A percentile compares a stretch with the other conserved stretches of the same genome.
phyloP scores from a whole-genome alignment of 225 moss, liverwort and hornwort genomes.

The Pseudisothecium myosuroides region DNA sequence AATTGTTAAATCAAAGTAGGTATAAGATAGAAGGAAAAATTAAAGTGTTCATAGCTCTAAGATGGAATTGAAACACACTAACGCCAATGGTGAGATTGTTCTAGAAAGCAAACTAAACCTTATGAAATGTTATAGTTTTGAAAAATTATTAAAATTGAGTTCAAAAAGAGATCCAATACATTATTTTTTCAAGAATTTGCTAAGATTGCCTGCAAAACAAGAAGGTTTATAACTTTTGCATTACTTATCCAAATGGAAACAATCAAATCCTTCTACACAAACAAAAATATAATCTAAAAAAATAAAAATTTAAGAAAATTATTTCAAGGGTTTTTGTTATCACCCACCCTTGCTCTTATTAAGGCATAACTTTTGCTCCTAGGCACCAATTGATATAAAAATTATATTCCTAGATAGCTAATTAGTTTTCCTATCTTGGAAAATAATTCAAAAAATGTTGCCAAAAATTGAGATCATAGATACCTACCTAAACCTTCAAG shows the following conservation, averaged over 20 bases:
- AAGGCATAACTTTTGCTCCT: no score
- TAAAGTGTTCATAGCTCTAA: neutral
- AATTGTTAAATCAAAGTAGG: neutral
- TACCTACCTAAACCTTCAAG: no score
- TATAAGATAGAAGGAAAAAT: accelerated
- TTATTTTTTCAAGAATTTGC: neutral
- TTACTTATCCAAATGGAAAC: neutral
- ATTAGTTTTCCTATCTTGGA: no score
- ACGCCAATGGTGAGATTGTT: neutral
- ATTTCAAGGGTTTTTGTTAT: neutral
- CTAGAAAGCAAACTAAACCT: neutral
- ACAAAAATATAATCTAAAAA: neutral
- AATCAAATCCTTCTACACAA: neutral
- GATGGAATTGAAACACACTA: neutral
- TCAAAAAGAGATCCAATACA: neutral
- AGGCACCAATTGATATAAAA: no score
- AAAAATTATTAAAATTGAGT: neutral
- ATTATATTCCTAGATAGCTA: no score
- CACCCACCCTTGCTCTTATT: no score
- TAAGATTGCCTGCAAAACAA: neutral
- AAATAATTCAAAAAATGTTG: no score
- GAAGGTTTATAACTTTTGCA: neutral
- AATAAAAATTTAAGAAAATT: neutral
- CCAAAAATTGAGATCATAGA: no score
- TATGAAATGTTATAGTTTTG: accelerated